phyloP scores from a whole-genome alignment of 2,329 filamentous ascomycete genomes.

The Neospermospora avenae region DNA sequence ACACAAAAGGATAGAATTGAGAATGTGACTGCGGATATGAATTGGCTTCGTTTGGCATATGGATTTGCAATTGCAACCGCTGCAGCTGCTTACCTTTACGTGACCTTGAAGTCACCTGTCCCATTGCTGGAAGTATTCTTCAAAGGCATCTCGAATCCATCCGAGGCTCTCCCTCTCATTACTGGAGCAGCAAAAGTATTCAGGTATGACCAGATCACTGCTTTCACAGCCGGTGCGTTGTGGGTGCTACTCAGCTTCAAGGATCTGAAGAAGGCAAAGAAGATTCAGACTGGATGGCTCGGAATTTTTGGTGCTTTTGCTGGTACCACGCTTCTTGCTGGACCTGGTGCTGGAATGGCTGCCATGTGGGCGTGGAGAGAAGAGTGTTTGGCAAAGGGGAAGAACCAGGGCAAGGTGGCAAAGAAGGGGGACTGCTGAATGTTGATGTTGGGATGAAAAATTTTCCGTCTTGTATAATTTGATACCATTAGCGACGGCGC shows the following conservation, averaged over 20 bases:
- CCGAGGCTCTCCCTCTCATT: slow-evolving; percentile 8
- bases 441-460: background rate
- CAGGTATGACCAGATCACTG: slow-evolving; percentile 27
- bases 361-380: slow-evolving; percentile 38
- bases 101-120: slow-evolving; percentile 20
- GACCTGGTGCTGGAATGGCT: slow-evolving; percentile 34
- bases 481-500: no score
- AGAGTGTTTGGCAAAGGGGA: slow-evolving; percentile 30
- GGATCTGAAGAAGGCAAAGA: slow-evolving; percentile 36
- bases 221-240: slow-evolving; percentile 24
- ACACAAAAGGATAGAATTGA: slow-evolving; percentile 20
- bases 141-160: slow-evolving; percentile 26
- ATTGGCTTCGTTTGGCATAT: slow-evolving; percentile 27
- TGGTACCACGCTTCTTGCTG: slow-evolving; percentile 23
- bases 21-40: slow-evolving; percentile 27
- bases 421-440: background rate
- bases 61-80: slow-evolving; percentile 14
- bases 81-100: slow-evolving; percentile 19
- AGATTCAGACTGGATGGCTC: slow-evolving; percentile 27
- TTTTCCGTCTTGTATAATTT: background rate
- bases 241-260: slow-evolving; percentile 35
- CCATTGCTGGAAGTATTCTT: slow-evolving; percentile 25
- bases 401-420: background rate
- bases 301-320: slow-evolving; percentile 24
- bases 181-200: slow-evolving; percentile 18